Conservation (phyloP, 768 basidiomycete genomes). For the Agrocybe pediades region DNA sequence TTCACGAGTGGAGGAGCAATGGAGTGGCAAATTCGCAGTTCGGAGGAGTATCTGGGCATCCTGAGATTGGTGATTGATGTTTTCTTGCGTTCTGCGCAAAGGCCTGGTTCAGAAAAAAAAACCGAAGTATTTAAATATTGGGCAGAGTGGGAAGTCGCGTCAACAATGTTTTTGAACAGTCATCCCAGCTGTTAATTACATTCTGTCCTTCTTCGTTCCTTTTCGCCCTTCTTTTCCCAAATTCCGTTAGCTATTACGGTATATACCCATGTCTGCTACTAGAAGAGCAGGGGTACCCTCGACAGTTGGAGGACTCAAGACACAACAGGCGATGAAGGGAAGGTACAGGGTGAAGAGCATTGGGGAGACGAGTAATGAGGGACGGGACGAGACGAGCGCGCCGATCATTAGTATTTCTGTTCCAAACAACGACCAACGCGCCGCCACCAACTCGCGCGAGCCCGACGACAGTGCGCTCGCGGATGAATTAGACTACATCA, state of each 20-base stretch:
- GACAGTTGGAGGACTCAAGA: constrained; percentile 46
- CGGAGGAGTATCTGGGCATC: constrained; percentile 10
- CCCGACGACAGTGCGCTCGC: constrained; percentile 51
- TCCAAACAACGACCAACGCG: constrained; percentile 27
- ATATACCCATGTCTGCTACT: constrained; percentile 23
- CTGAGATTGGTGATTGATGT: constrained; percentile 16
- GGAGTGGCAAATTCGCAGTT: background rate
- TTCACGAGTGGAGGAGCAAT: too few relatives aligned
- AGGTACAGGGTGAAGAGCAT: constrained; percentile 21
- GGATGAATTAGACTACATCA: constrained; percentile 78
- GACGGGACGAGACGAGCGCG: constrained; percentile 20
- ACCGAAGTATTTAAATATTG: constrained; percentile 14
- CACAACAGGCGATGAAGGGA: constrained; percentile 44
- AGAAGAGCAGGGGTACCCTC: constrained; percentile 33
- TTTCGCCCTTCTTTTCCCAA: constrained; percentile 17
- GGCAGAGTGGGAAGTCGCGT: constrained; percentile 6
- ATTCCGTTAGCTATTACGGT: constrained; percentile 10
- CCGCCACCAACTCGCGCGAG: too few relatives aligned
- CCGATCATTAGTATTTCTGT: constrained; percentile 57
- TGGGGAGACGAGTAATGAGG: constrained; percentile 36
- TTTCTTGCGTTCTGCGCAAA: constrained; percentile 14
- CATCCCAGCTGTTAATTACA: constrained; percentile 15
- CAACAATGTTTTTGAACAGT: constrained; percentile 17
- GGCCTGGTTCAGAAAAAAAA: too few relatives aligned
- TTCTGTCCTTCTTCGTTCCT: constrained; percentile 15